Evolutionary conservation across 2,329 filamentous ascomycete genomes (phyloP), one percentile per base, ranked within the genome.

Genomic region (Dothistroma septosporum): DNA sequence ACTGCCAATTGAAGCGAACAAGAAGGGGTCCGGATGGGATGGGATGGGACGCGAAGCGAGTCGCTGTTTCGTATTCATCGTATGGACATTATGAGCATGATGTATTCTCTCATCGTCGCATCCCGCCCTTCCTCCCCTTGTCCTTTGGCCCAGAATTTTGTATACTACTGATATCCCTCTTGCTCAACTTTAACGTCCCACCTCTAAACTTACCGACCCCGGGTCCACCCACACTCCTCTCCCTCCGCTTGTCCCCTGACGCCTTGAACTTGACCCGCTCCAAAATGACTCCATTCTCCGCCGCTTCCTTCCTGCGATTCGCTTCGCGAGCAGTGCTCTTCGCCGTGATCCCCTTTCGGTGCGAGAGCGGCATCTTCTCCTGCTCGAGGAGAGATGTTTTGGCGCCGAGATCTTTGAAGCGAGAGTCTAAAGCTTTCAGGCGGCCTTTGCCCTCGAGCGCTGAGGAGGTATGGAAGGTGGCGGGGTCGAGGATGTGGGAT

Each of bases 281-380:
- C 35, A 97, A 79, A 53, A 97, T 86, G 68, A 97, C 87, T 6
- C 93, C 94, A 69, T 93, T 96, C 80, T 97, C 93, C 71, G 83
- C 85, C 1, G 94, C 94, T 74, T 96, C 91, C 46, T 80, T 81
- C 41, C 93, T 81, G 55, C 93, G 79, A 78, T 83, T 89, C 12
- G 83, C 78, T 74, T 97, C 92, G 61, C 84, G 85, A 31, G 80
- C 76, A 1, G 74, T 79, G 22, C 84, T 84, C 56, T 92, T 91
- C 1, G 83, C 82, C 16, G 79, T 78, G 62, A 97, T 97, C n/a
- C 93, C 92, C 76, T 89, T 91, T 61, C 92, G 85, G 72, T 93
- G 88, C 47, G 86, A 78, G 82, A 96, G 89, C 19, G 94, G 93
- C 91, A 97, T 96, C 68, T 88, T 92, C 61, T 87, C 83, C 76